Percentiles rank a stretch among this genome's conserved stretches.
These are phyloP conservation scores for Malassezia vespertilionis DNA, from an alignment of 1,284 basidiomycete genomes.

Conservation along the genomic window DNA sequence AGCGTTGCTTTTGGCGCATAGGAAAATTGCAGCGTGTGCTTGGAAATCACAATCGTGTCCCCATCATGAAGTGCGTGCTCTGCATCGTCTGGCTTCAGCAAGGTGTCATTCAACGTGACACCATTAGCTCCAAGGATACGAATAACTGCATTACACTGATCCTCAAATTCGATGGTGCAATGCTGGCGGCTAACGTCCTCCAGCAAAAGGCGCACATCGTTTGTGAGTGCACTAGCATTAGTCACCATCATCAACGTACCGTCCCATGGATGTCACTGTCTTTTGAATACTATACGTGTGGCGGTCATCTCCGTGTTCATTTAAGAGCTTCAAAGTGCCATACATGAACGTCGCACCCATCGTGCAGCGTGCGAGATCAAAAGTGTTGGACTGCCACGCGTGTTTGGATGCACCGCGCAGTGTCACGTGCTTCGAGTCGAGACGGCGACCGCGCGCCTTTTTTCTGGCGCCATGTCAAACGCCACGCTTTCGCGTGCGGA, in stretches of 20 bases:
- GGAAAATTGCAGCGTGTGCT: constrained; percentile 3
- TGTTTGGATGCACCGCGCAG: not conserved
- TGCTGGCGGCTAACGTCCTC: constrained; percentile 16
- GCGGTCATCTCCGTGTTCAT: not conserved
- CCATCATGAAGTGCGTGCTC: not conserved
- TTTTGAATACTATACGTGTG: constrained; percentile 4
- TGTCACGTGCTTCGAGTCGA: constrained; percentile 5
- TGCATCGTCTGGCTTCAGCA: not conserved
- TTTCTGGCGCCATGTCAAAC: constrained; percentile 20
- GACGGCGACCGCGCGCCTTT: not conserved
- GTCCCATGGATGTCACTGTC: constrained; percentile 1
- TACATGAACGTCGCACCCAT: not conserved
- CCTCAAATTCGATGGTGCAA: constrained; percentile 4
- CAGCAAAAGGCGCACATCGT: constrained; percentile 16
- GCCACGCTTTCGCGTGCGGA: constrained; percentile 35
- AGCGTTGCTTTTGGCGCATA: not conserved
- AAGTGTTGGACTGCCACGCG: constrained; percentile 5
- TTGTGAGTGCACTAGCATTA: constrained; percentile 2
- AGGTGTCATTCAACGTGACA: constrained; percentile 5
- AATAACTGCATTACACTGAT: not conserved
- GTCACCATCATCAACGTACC: not conserved
- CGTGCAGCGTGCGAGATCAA: not conserved
- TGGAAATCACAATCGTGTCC: constrained; percentile 10
- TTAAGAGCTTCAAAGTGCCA: constrained; percentile 5
- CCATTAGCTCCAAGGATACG: constrained; percentile 10